phyloP scores from a whole-genome alignment of 169 alveolate species.

The Plasmodium gonderi region DNA sequence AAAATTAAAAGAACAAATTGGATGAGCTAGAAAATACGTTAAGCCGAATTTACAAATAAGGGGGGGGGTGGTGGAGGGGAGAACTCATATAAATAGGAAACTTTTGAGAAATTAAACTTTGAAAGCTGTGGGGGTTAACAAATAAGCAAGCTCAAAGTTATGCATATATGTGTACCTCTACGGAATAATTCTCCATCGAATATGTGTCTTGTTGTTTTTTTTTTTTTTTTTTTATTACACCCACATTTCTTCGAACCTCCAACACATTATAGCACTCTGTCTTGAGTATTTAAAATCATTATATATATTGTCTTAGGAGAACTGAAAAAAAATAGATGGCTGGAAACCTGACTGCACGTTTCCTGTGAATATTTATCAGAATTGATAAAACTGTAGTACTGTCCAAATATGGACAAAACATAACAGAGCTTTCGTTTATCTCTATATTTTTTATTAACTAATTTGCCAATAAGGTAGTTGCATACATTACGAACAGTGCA shows the following conservation, averaged over 20 bases:
- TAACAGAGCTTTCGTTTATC: conserved; percentile 19
- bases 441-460: background rate
- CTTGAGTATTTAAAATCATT: conserved; percentile 7
- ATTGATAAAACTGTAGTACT: conserved; percentile 43
- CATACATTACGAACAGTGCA: background rate
- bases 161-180: too few relatives aligned
- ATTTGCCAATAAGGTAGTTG: conserved; percentile 21
- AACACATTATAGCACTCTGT: background rate
- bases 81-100: too few relatives aligned
- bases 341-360: conserved; percentile 24
- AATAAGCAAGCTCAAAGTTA: too few relatives aligned
- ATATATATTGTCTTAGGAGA: background rate
- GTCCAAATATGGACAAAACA: conserved; percentile 34
- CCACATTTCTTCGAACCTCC: background rate
- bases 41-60: too few relatives aligned
- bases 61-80: too few relatives aligned
- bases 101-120: too few relatives aligned
- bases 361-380: conserved; percentile 39
- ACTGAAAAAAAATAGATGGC: conserved; percentile 24
- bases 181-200: too few relatives aligned
- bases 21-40: too few relatives aligned
- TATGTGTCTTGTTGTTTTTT: too few relatives aligned
- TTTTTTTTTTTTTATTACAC: too few relatives aligned
- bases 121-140: too few relatives aligned
- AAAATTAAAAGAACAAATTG: too few relatives aligned